These are phyloP conservation scores for Microascus cirrosus DNA, from an alignment of 2,329 filamentous ascomycete genomes.

Conservation along the genomic window DNA sequence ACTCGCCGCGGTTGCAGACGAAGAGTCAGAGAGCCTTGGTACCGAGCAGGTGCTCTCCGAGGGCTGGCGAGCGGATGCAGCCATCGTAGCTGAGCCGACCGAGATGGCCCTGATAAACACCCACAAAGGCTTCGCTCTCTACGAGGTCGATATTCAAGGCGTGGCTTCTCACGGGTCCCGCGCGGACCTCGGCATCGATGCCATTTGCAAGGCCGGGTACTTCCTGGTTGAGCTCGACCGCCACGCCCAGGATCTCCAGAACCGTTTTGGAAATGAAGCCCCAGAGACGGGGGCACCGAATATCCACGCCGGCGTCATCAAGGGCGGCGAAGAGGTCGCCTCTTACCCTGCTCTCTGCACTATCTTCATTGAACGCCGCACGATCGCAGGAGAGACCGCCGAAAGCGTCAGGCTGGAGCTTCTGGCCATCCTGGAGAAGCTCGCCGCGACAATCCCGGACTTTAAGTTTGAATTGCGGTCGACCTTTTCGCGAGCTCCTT, in stretches of 20 bases:
- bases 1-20: constrained; percentile 40
- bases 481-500: constrained; percentile 29
- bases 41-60: constrained; percentile 36
- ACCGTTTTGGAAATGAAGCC: constrained; percentile 14
- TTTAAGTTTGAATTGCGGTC: constrained; percentile 28
- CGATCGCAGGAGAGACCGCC: constrained; percentile 28
- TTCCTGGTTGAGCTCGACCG: constrained; percentile 33
- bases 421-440: constrained; percentile 19
- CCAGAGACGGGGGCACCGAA: constrained; percentile 22
- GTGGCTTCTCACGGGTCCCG: constrained; percentile 30
- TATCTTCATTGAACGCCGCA: constrained; percentile 35
- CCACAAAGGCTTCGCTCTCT: constrained; percentile 39
- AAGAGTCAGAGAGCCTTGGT: constrained; percentile 37
- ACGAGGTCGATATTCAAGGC: constrained; percentile 29
- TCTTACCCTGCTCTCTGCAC: constrained; percentile 37
- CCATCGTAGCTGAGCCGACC: constrained; percentile 37
- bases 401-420: constrained; percentile 26
- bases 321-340: constrained; percentile 37
- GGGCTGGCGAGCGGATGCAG: constrained; percentile 41
- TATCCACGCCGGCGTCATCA: constrained; percentile 35
- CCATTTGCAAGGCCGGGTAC: constrained; percentile 33
- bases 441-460: constrained; percentile 18
- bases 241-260: constrained; percentile 21
- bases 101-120: constrained; percentile 26
- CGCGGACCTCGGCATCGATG: constrained; percentile 31